Evolutionary conservation across 768 basidiomycete genomes (phyloP).

Genomic region (Aureoboletus auriporus): DNA sequence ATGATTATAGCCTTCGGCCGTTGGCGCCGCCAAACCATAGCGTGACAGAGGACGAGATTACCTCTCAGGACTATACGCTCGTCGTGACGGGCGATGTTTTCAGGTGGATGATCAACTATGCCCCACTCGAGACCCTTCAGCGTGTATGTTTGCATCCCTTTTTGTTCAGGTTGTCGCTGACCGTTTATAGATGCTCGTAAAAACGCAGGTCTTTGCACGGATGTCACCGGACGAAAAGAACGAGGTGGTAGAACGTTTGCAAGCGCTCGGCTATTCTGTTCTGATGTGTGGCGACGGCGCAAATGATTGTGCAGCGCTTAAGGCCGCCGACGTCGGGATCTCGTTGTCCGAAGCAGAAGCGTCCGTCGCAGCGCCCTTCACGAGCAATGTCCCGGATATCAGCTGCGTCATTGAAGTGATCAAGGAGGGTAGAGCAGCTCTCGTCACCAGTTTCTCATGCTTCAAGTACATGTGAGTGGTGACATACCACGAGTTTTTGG

Average conservation of each 20-base stretch:
- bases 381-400: constrained; percentile 90
- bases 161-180: background rate
- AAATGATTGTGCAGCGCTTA: constrained; percentile 97
- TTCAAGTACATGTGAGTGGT: constrained; percentile 96
- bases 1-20: constrained; percentile 85
- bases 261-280: constrained; percentile 91
- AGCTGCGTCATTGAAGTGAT: constrained; percentile 95
- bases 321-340: constrained; percentile 96
- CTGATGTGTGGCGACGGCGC: constrained; percentile 99
- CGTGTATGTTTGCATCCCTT: constrained; percentile 45
- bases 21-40: constrained; percentile 65
- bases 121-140: constrained; percentile 89
- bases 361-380: constrained; percentile 97
- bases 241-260: constrained; percentile 92
- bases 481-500: background rate
- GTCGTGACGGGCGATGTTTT: constrained; percentile 95
- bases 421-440: constrained; percentile 90
- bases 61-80: constrained; percentile 84
- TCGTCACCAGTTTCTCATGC: constrained; percentile 98
- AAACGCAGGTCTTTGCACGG: constrained; percentile 92
- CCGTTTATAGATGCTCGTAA: constrained; percentile 85
- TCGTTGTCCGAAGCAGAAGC: constrained; percentile 98
- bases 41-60: constrained; percentile 65
- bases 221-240: constrained; percentile 99
- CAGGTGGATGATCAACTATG: constrained; percentile 96